phyloP scores from a whole-genome alignment of 768 basidiomycete species.

The Ramaria sp. region DNA sequence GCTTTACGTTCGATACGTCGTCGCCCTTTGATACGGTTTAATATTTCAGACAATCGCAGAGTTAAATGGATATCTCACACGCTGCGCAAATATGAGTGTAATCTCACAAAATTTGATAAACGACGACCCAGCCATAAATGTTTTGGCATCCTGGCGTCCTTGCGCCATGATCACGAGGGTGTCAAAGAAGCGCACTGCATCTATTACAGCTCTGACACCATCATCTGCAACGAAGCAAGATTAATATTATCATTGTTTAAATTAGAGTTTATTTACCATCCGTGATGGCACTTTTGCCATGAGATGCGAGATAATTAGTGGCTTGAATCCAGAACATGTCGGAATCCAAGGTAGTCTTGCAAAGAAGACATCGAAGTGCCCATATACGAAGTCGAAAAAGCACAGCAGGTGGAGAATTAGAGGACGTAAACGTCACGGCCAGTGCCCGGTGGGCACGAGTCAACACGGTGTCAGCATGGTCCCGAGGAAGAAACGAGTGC shows the following conservation, averaged over 20 bases:
- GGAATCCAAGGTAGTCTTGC: constrained; percentile 35
- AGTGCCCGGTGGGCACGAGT: constrained; percentile 50
- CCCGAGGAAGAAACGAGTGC: constrained; percentile 34
- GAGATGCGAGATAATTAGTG: background rate
- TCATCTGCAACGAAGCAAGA: background rate
- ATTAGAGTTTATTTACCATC: background rate
- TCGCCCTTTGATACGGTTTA: constrained; percentile 1
- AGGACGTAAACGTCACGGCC: constrained; percentile 21
- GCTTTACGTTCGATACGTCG: background rate
- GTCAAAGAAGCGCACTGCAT: constrained; percentile 1
- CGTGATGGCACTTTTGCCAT: constrained; percentile 1
- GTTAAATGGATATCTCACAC: constrained; percentile 19
- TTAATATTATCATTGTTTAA: background rate
- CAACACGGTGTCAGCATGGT: constrained; percentile 50
- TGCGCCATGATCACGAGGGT: background rate
- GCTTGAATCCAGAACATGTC: constrained; percentile 62
- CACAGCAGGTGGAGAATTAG: constrained; percentile 16
- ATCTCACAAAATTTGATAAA: constrained; percentile 36
- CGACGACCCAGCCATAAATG: constrained; percentile 35
- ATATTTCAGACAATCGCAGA: background rate
- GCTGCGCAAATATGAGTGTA: constrained; percentile 31
- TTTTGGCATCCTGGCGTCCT: constrained; percentile 10
- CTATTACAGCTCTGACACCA: background rate
- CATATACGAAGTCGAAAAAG: constrained; percentile 30
- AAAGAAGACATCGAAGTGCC: constrained; percentile 36